Evolutionary conservation across 2,329 filamentous ascomycete genomes (phyloP).

Genomic region (Coniochaeta sp.): DNA sequence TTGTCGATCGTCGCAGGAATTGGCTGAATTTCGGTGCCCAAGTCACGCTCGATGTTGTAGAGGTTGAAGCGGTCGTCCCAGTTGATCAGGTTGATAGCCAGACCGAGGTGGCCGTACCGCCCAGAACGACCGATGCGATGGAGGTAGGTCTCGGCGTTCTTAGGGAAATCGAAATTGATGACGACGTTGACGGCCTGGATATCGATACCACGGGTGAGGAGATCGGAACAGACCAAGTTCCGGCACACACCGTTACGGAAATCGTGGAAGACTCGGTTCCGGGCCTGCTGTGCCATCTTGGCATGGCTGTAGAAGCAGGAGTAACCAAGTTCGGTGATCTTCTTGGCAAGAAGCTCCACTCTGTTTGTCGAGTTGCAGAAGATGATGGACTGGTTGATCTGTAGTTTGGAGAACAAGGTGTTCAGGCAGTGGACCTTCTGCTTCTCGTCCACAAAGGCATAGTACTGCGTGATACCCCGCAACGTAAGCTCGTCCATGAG

Average conservation of each 20-base stretch:
- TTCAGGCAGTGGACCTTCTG: conserved; percentile 99
- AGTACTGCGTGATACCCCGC: conserved; percentile 97
- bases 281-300: conserved; percentile 92
- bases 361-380: conserved; percentile 99
- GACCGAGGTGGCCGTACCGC: conserved; percentile 90
- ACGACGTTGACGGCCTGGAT: conserved; percentile 99
- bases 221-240: conserved; percentile 95
- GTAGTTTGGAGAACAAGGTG: conserved; percentile 95
- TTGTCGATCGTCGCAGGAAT: conserved; percentile 94
- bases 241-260: conserved; percentile 97
- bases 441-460: conserved; percentile 98
- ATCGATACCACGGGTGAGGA: conserved; percentile 96
- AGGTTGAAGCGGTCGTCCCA: conserved; percentile 99
- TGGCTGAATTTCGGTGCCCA: conserved; percentile 96
- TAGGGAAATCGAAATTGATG: conserved; percentile 99
- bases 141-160: conserved; percentile 97
- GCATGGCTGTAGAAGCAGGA: conserved; percentile 99
- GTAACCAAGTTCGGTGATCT: conserved; percentile 97
- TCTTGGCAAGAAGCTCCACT: conserved; percentile 95
- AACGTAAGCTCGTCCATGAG: conserved; percentile 98
- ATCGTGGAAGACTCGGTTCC: conserved; percentile 98
- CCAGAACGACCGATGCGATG: conserved; percentile 97
- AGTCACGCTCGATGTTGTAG: conserved; percentile 95
- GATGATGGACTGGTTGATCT: conserved; percentile 99
- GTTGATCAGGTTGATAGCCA: conserved; percentile 98